Evolutionary conservation across 768 basidiomycete genomes (phyloP), one percentile per base, ranked within the genome.

Genomic region (Suillus americanus): DNA sequence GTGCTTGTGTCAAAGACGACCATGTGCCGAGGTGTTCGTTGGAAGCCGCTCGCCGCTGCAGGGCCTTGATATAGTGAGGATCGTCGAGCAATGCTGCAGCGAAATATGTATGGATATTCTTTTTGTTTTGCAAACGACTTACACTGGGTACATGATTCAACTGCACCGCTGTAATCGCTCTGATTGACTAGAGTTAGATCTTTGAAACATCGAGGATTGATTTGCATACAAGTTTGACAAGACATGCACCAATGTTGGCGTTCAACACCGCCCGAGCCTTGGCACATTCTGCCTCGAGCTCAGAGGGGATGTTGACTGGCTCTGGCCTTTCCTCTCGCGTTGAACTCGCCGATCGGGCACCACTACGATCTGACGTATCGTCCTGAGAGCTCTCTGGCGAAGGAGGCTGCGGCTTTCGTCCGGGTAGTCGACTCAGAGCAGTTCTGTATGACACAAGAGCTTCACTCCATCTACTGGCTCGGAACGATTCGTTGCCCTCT

Each of bases 211-310:
- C 51, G 10, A 16, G 28, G 63, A 62, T 63, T 50, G 37, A 37
- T 61, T 41, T 25, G 70, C 88, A 72, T 70, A 92, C 94, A 75
- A 92, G 75, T 71, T 93, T 92, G 6, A 92, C 82, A 72, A 88
- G 81, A 70, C 94, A 96, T 60, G 95, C 95, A 0, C 84, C 95
- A 45, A 97, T 87, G 72, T 98, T 98, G n/a, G 91, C 89, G 73
- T 91, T 85, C 68, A 96, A 73, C 18, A 92, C 81, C 37, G 94
- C 87, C 61, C 92, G 84, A 30, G 84, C 80, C 70, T 87, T 88
- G 14, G 80, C 78, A 67, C 81, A 84, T 60, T 86, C 80, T 43
- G 68, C 48, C 43, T 86, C 81, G n/a, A 83, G 64, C 38, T 74
- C 77, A 16, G 73, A 68, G 78, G 71, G 40, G 67, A 25, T 28